Evolutionary conservation across 2,329 filamentous ascomycete genomes (phyloP).

Genomic region (Dactylella cylindrospora): DNA sequence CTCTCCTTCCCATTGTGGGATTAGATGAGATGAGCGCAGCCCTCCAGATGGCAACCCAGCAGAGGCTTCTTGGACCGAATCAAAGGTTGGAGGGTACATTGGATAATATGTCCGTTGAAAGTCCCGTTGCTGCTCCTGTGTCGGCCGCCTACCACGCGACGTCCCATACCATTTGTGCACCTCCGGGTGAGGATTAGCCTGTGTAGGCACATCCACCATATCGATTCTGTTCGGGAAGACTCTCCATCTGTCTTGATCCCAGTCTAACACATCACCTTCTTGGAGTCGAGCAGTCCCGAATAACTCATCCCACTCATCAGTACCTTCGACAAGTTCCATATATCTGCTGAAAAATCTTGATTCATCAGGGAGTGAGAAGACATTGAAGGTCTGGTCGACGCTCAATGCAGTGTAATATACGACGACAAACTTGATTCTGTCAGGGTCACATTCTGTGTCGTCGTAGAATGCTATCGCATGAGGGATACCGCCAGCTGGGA

Average conservation of each 20-base stretch:
- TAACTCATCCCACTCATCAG: neutral
- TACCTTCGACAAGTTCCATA: slow-evolving; percentile 7
- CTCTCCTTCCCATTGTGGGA: no score
- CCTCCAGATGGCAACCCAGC: no score
- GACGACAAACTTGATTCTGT: neutral
- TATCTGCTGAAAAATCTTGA: slow-evolving; percentile 2
- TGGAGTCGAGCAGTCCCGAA: neutral
- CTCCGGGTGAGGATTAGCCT: neutral
- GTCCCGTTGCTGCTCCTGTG: no score
- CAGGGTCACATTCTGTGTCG: neutral
- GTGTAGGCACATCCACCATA: neutral
- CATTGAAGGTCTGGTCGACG: slow-evolving; percentile 2
- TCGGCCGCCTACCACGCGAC: no score
- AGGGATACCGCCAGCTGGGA: slow-evolving; percentile 5
- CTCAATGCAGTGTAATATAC: slow-evolving; percentile 6
- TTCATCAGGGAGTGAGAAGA: neutral
- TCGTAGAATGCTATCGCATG: slow-evolving; percentile 19
- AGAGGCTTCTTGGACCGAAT: no score
- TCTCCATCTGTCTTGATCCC: neutral
- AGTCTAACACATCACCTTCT: slow-evolving; percentile 13
- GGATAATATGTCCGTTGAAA: no score
- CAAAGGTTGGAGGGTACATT: no score
- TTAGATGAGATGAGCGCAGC: no score
- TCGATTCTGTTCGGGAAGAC: neutral
- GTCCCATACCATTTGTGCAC: slow-evolving; percentile 1